A percentile compares a stretch with the other conserved stretches of the same genome.
Conservation (phyloP, 2,329 filamentous ascomycete genomes). For the Penicillium vulpinum region DNA sequence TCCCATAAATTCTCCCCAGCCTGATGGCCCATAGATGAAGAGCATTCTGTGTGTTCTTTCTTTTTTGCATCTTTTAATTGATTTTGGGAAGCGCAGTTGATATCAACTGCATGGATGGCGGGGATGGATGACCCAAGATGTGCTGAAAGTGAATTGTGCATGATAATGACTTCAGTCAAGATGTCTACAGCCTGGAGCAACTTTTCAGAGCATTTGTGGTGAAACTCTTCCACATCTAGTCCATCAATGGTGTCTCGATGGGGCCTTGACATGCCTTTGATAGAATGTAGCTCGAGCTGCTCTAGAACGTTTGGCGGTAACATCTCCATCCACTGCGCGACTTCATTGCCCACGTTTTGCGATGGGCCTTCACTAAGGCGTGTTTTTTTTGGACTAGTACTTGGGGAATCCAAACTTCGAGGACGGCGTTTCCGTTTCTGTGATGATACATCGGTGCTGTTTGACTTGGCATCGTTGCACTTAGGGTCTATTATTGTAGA, state of each 20-base stretch:
- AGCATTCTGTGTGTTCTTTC: background rate
- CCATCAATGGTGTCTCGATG: background rate
- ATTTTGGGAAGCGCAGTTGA: no score
- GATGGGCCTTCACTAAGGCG: no score
- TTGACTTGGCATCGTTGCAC: background rate
- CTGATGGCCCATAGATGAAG: background rate
- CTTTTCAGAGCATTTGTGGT: background rate
- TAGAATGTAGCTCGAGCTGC: background rate
- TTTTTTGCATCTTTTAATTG: no score
- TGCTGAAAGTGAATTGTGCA: background rate
- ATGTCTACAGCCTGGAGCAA: background rate
- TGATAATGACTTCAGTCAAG: background rate
- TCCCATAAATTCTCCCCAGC: background rate
- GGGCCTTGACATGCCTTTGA: background rate
- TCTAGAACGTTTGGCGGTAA: background rate
- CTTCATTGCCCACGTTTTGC: background rate
- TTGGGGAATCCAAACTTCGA: background rate
- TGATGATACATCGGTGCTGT: background rate
- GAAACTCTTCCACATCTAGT: background rate
- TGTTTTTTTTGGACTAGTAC: background rate
- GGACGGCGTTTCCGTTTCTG: background rate
- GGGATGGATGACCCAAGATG: background rate
- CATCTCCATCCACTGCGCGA: background rate
- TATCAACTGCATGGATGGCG: background rate
- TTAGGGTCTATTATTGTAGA: background rate